Evolutionary conservation across 805 yeast genomes (phyloP).

Genomic region (Danielia oregonensis): DNA sequence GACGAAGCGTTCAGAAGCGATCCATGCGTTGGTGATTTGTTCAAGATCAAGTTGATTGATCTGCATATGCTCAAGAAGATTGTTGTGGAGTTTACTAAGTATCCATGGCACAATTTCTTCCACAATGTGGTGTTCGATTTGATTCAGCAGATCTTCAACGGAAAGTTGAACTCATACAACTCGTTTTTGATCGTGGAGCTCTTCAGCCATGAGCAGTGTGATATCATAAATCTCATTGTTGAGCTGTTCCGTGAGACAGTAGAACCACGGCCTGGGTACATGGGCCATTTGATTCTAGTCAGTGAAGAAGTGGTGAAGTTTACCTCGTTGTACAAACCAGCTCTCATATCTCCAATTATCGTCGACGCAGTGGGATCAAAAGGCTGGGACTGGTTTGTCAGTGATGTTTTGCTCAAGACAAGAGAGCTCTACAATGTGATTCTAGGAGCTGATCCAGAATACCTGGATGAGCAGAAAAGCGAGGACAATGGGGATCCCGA

Average conservation of each 20-base stretch:
- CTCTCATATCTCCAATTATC: constrained; percentile 55
- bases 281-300: constrained; percentile 93
- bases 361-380: constrained; percentile 49
- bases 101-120: constrained; percentile 96
- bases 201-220: constrained; percentile 22
- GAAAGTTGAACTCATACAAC: constrained; percentile 84
- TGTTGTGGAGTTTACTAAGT: constrained; percentile 70
- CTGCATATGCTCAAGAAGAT: constrained; percentile 64
- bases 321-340: constrained; percentile 56
- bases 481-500: constrained; percentile 7
- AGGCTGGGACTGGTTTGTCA: constrained; percentile 49
- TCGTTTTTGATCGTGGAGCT: constrained; percentile 41
- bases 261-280: constrained; percentile 79
- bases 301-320: constrained; percentile 96
- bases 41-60: constrained; percentile 80
- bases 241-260: constrained; percentile 44
- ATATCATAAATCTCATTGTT: constrained; percentile 36
- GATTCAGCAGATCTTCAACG: constrained; percentile 91
- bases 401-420: constrained; percentile 46
- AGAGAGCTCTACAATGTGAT: constrained; percentile 56
- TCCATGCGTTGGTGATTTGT: constrained; percentile 81
- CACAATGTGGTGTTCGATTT: constrained; percentile 97
- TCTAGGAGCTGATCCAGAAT: constrained; percentile 41
- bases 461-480: constrained; percentile 7
- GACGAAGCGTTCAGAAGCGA: constrained; percentile 37